Evolutionary conservation across 495 filamentous ascomycete species (phyloP).

Genomic region (Hypoxylon perforatum): DNA sequence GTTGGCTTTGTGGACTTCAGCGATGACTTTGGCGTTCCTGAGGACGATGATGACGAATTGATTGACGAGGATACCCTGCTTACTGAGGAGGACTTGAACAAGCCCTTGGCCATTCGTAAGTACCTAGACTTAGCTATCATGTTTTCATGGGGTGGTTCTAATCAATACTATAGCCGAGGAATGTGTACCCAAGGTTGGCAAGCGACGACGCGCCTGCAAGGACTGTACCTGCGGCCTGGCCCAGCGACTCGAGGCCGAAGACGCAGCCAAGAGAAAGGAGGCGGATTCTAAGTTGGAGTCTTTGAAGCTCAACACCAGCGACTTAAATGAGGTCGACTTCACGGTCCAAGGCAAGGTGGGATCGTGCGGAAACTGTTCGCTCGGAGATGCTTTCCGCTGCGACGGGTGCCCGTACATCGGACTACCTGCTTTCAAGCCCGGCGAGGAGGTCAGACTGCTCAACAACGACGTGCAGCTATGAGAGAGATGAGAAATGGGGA

Average conservation of each 20-base stretch:
- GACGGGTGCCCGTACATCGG: constrained; percentile 91
- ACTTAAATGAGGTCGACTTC: constrained; percentile 91
- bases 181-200: constrained; percentile 83
- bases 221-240: constrained; percentile 96
- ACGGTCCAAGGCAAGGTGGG: constrained; percentile 96
- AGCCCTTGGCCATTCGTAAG: constrained; percentile 81
- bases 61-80: constrained; percentile 92
- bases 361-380: constrained; percentile 89
- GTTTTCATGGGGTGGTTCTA: constrained; percentile 6
- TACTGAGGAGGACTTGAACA: constrained; percentile 80
- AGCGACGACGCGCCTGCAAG: constrained; percentile 93
- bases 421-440: constrained; percentile 93
- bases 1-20: constrained; percentile 79
- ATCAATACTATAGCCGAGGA: constrained; percentile 70
- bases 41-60: constrained; percentile 79
- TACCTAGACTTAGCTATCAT: constrained; percentile 32
- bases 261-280: constrained; percentile 71
- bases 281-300: constrained; percentile 62
- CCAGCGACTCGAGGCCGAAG: constrained; percentile 80
- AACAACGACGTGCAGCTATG: constrained; percentile 90
- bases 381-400: constrained; percentile 90
- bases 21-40: constrained; percentile 72
- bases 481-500: constrained; percentile 55
- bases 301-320: constrained; percentile 79
- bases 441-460: constrained; percentile 88